phyloP scores from a whole-genome alignment of 805 yeast genomes.

The Nakazawaea wyomingensis region DNA sequence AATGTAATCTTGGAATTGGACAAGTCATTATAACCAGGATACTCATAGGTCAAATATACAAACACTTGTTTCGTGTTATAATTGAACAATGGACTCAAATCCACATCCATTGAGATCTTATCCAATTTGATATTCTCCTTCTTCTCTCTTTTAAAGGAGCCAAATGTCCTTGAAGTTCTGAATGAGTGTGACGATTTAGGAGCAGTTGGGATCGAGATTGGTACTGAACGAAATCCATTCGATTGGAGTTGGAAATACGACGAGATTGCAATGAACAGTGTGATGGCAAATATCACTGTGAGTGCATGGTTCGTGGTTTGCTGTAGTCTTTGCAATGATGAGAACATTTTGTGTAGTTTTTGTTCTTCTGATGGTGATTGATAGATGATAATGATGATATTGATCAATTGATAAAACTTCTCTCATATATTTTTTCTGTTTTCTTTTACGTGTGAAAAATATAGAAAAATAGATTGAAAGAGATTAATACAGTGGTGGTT shows the following conservation, averaged over 20 bases:
- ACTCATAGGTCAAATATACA: constrained; percentile 84
- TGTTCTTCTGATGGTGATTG: not conserved
- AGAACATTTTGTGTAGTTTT: constrained; percentile 29
- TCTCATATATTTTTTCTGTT: no score
- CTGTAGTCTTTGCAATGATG: constrained; percentile 41
- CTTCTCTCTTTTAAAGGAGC: constrained; percentile 58
- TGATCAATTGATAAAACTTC: no score
- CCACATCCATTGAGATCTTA: constrained; percentile 67
- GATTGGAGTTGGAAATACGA: constrained; percentile 45
- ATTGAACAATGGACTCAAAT: constrained; percentile 75
- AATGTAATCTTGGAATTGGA: constrained; percentile 63
- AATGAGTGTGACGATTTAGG: constrained; percentile 7
- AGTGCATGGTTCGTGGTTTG: constrained; percentile 48
- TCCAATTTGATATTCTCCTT: constrained; percentile 68
- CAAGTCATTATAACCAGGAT: constrained; percentile 40
- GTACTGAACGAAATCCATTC: constrained; percentile 35
- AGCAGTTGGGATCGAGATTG: not conserved
- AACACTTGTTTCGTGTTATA: constrained; percentile 99
- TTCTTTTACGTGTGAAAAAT: no score
- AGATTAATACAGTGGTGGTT: no score
- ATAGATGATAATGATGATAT: not conserved
- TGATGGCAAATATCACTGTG: constrained; percentile 43
- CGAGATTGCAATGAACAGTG: constrained; percentile 41
- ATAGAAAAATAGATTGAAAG: no score
- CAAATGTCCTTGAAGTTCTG: constrained; percentile 29